Base-by-base conservation (phyloP, 495 filamentous ascomycete species). In the Chaetomidium leptoderma region DNA sequence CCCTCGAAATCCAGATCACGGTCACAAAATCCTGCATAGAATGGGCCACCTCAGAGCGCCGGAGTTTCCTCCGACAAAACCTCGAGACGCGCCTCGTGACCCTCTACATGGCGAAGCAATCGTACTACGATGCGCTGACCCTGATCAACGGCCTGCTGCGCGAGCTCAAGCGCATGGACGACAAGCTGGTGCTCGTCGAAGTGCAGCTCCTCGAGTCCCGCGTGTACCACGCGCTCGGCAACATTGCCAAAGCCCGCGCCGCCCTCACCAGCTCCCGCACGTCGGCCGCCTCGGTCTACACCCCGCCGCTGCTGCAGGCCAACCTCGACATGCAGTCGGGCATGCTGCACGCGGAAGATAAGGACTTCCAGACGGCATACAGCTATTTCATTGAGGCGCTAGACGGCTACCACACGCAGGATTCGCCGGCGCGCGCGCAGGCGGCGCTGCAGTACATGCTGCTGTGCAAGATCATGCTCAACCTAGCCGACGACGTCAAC, bases 331-430 rank as follows among this genome's bases (percentile, higher is more conserved):
- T 97, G 95, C 93, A 99, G 76, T 95, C 89, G 51, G 93, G 93
- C 63, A 96, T 96, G 86, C 82, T 99, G 23, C 93, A 99, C 72
- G 93, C 93, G 21, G 95, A 97, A 75, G 93, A 99, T 76, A 86
- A 89, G 74, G 93, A 99, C 76, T 99, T 97, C 81, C 95, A 92
- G 74, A 99, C 93, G 14, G 89, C 95, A 30, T 97, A 83, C 78
- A 95, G 90, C 43, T 99, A 99, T 78, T 99, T 99, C 75, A 96
- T 99, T 72, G 93, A 99, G 75, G 93, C 93, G 14, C 79, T 99
- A 51, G 93, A 99, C 68, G 93, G 93, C 43, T 97, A 97, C 75
- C 91, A 90, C 72, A 85, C 88, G 7, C 90, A 96, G 68, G 93
- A 99, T 59, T 89, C 92, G 63, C 74, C 86, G 7, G 78, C 82